Evolutionary conservation across 1,284 basidiomycete species (phyloP).

Genomic region (Melampsora larici-populina): DNA sequence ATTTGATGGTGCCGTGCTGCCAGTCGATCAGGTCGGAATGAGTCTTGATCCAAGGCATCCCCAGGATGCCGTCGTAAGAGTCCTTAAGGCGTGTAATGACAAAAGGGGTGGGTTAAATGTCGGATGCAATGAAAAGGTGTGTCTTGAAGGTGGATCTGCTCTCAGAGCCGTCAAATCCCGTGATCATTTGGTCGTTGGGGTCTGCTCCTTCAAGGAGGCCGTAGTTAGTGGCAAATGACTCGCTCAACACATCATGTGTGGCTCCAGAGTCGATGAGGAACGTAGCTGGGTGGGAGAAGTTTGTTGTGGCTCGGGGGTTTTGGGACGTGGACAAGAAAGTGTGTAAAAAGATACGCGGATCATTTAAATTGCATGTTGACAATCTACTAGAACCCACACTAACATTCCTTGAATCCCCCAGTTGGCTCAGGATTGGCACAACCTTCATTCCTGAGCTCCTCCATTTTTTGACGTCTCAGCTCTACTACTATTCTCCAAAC

Average conservation of each 20-base stretch:
- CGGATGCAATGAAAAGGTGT: not conserved
- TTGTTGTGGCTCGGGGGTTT: not conserved
- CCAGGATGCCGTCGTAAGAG: constrained; percentile 5
- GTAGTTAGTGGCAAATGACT: not conserved
- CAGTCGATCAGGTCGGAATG: too few relatives aligned
- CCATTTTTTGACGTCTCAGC: too few relatives aligned
- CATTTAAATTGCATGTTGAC: not conserved
- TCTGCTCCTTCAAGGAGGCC: not conserved
- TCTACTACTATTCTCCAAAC: not conserved
- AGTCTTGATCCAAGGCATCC: not conserved
- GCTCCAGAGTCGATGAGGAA: constrained; percentile 11
- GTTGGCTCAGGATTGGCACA: too few relatives aligned
- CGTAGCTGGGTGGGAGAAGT: not conserved
- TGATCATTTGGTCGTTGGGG: not conserved
- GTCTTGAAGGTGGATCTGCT: not conserved
- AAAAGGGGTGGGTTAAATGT: not conserved
- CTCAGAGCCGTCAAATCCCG: too few relatives aligned
- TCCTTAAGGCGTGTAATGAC: not conserved
- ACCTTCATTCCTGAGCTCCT: too few relatives aligned
- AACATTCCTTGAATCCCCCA: not conserved
- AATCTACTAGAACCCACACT: too few relatives aligned
- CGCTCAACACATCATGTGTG: too few relatives aligned
- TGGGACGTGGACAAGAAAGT: too few relatives aligned
- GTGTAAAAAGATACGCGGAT: too few relatives aligned
- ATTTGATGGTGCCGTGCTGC: not conserved